These are phyloP conservation scores for Epichloe sylvatica DNA, from an alignment of 2,329 filamentous ascomycete species.

Conservation along the genomic window DNA sequence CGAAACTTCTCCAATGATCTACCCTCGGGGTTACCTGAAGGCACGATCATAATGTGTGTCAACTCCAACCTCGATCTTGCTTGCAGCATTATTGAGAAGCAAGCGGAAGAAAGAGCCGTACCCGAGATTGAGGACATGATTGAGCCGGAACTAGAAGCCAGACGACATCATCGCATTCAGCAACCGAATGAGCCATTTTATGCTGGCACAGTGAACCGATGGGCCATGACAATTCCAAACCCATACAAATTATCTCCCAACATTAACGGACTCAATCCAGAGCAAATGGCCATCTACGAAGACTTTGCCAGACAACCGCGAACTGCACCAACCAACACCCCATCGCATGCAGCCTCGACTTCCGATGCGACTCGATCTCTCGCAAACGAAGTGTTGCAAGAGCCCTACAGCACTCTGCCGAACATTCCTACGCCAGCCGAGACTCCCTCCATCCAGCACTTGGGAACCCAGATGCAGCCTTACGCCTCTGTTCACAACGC, in stretches of 20 bases:
- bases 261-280: conserved; percentile 60
- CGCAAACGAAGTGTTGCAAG: conserved; percentile 50
- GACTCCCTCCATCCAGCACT: conserved; percentile 39
- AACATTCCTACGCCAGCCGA: conserved; percentile 46
- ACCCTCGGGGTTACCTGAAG: conserved; percentile 76
- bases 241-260: conserved; percentile 75
- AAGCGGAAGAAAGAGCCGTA: conserved; percentile 82
- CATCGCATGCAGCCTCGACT: conserved; percentile 40
- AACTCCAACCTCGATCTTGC: conserved; percentile 94
- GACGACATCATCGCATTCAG: conserved; percentile 59
- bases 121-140: conserved; percentile 94
- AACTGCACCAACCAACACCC: conserved; percentile 38
- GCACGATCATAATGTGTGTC: conserved; percentile 94
- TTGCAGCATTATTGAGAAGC: conserved; percentile 87
- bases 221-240: conserved; percentile 86
- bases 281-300: conserved; percentile 92
- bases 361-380: conserved; percentile 49
- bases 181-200: conserved; percentile 75
- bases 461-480: conserved; percentile 38
- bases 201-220: conserved; percentile 68
- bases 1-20: conserved; percentile 54
- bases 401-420: conserved; percentile 44
- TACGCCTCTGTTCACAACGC: conserved; percentile 40
- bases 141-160: conserved; percentile 61
- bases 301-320: conserved; percentile 84